Conservation (phyloP, 345 rosid species). For the Ailanthus altissimus region DNA sequence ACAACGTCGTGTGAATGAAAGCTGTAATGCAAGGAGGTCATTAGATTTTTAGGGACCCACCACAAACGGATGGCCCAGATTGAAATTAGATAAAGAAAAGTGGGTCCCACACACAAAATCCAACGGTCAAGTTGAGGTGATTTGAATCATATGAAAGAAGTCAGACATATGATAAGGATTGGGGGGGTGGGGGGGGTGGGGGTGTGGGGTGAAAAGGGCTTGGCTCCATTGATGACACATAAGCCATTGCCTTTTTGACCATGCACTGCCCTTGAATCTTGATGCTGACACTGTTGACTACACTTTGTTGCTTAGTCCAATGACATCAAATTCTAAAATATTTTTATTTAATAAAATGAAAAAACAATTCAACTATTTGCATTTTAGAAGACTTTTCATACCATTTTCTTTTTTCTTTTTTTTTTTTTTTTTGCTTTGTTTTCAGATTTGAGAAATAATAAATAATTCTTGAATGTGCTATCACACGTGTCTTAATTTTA, state of each 20-base stretch:
- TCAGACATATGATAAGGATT: too few relatives aligned
- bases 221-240: neutral
- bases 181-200: too few relatives aligned
- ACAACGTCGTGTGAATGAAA: constrained; percentile 1
- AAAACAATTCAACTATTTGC: too few relatives aligned
- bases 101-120: neutral
- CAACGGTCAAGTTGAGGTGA: neutral
- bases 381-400: neutral
- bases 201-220: too few relatives aligned
- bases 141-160: too few relatives aligned
- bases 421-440: neutral
- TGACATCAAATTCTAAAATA: neutral
- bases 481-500: too few relatives aligned
- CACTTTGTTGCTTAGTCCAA: neutral
- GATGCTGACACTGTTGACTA: constrained; percentile 1
- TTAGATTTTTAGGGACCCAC: neutral
- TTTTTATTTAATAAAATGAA: too few relatives aligned
- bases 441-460: too few relatives aligned
- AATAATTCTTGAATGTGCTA: too few relatives aligned
- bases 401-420: neutral
- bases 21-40: neutral
- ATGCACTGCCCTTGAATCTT: neutral
- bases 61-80: neutral
- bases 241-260: constrained; percentile 2
- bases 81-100: too few relatives aligned